Base-by-base conservation (phyloP, 768 basidiomycete genomes). In the Rhodotorula taiwanensis region DNA sequence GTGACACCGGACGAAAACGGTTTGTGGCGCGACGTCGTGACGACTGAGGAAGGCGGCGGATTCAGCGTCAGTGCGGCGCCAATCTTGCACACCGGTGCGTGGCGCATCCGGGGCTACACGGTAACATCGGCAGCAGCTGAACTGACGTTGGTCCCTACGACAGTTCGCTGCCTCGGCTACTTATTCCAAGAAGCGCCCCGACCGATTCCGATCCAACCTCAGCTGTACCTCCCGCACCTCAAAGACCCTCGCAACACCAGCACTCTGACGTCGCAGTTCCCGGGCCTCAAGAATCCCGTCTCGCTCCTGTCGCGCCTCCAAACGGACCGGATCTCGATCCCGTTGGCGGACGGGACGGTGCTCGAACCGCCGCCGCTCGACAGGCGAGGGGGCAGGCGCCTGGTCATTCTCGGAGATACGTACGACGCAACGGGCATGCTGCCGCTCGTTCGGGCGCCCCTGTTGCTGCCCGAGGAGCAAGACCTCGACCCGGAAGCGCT, bases 141-240 rank as follows among this genome's bases (percentile, higher is more conserved):
- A 30, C 31, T 36, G n/a, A n/a, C 20, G 10, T 15, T 10, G 10
- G 4, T 8, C 31, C 20, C 31, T 11, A 18, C 3, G 27, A 30
- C 69, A 87, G 88, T 86, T 70, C 84, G 85, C 1, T 91, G 86
- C 72, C 76, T 92, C 58, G 89, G 88, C 21, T 93, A 86, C 73
- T 78, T 88, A 52, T 81, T 92, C 69, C 78, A 79, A 44, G 88
- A 89, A 72, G 69, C 78, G n/a, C 72, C 73, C 7, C 75, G 89
- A 1, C 83, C 88, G 4, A 87, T 86, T n/a, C 87, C 86, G 75
- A 83, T 90, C 51, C 81, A 87, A 56, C 83, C 86, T 13, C 76
- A 78, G 57, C 77, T 81, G 66, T 88, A 88, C 72, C 77, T 85
- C 42, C 83, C 86, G 4, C 81, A 83, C 62, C 77, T 91, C 63